Percentiles rank a stretch among this genome's conserved stretches.
phyloP scores from a whole-genome alignment of 2,329 filamentous ascomycete genomes.

The Dactylellina parvicollis region DNA sequence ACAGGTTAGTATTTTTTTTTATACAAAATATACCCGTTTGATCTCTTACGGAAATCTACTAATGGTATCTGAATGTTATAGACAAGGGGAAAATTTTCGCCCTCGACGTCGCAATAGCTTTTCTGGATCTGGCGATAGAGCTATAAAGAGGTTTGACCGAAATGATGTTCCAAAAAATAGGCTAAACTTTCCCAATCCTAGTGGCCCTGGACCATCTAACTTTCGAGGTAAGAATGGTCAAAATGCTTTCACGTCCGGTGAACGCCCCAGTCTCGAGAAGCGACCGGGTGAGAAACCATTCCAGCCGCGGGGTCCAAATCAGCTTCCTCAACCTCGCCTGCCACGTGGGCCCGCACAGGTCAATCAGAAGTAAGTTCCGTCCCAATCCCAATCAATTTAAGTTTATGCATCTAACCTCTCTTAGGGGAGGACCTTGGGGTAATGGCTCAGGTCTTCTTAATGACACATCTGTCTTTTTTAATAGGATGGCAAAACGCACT shows the following conservation, averaged over 20 bases:
- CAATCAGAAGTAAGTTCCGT: not conserved
- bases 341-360: not conserved
- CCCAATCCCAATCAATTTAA: not conserved
- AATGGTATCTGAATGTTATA: not conserved
- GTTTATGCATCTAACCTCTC: not conserved
- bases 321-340: slow-evolving; percentile 2
- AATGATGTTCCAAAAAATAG: not conserved
- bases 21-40: not conserved
- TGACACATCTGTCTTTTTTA: slow-evolving; percentile 35
- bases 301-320: not conserved
- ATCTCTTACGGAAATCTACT: not conserved
- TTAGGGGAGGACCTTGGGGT: slow-evolving; percentile 7
- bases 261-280: slow-evolving; percentile 5
- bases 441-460: slow-evolving; percentile 2
- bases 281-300: not conserved
- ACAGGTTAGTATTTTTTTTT: slow-evolving; percentile 17
- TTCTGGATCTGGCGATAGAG: slow-evolving; percentile 8
- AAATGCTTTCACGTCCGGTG: not conserved
- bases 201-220: slow-evolving; percentile 23
- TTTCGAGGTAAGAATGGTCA: slow-evolving; percentile 18
- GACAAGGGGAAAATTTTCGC: slow-evolving; percentile 28
- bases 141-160: not conserved
- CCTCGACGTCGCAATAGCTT: slow-evolving; percentile 37
- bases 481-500: slow-evolving; percentile 25
- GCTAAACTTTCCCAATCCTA: not conserved